Base-by-base conservation (phyloP, 2,329 filamentous ascomycete species). In the Delphinella strobiligena region DNA sequence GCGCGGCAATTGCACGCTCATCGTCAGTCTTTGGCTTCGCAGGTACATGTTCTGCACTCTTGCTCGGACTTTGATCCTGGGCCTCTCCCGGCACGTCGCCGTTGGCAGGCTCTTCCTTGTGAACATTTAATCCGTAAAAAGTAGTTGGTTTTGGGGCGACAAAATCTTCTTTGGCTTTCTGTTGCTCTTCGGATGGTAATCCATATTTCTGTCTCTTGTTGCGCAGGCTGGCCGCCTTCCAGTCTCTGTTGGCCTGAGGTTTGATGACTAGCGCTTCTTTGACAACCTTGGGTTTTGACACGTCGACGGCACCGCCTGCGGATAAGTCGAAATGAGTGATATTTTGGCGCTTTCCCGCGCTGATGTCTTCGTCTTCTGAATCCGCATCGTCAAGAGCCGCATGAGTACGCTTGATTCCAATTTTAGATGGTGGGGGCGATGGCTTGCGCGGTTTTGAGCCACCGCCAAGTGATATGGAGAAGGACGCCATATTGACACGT, bases 361-460 rank as follows among this genome's bases (percentile, higher is more conserved):
- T 69, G 44, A 75, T 71, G n/a, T 78, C 75, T 39, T 82, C 78
- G 37, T 81, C 78, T 30, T 64, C 66, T 43, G 60, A 52, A 31
- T 64, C 66, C 41, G 60, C 51, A 27, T 55, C 51, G 17, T 54
- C 49, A 33, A 63, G 56, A 22, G 53, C 58, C 19, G 60, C 54
- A 43, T 56, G 58, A 4, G 63, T 53, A 36, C 67, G 56, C 50
- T 68, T 67, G 48, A 61, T 44, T 36, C 54, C 60, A 12, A 30
- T 34, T 15, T 31, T 4, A 29, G 5, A 4, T 31, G 34, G 34
- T 10, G 34, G 34, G 19, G 14, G 36, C 16, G 22, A 22, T 11
- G 36, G 32, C 18, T 33, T 14, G 12, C 12, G 18, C 15, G 29
- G 17, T 12, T 33, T 24, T 8, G 39, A 4, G 8, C 30, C 30